Evolutionary conservation across 73 alveolate genomes (phyloP).

Genomic region (Paramecium sexaurelia): DNA sequence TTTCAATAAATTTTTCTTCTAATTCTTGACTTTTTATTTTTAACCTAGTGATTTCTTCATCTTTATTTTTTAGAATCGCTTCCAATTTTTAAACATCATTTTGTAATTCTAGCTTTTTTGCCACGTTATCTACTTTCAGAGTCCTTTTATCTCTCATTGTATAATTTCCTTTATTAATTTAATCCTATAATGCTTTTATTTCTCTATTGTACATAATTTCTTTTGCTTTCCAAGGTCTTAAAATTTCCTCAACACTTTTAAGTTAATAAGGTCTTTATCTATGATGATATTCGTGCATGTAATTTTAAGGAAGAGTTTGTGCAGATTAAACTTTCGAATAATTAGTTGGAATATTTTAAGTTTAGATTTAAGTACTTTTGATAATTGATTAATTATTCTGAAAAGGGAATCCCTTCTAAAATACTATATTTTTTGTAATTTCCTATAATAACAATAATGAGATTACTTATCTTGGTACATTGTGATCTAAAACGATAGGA

Average conservation of each 20-base stretch:
- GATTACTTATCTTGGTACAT: background rate
- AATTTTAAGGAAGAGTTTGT: background rate
- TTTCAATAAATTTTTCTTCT: background rate
- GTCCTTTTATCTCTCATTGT: background rate
- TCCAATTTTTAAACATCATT: background rate
- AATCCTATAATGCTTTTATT: background rate
- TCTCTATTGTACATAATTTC: slow-evolving; percentile 11
- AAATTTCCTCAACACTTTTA: background rate
- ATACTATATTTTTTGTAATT: background rate
- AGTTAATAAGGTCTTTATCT: background rate
- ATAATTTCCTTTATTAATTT: background rate
- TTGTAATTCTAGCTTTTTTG: background rate
- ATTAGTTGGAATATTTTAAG: background rate
- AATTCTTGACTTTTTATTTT: background rate
- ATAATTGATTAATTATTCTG: background rate
- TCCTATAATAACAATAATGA: background rate
- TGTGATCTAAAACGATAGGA: background rate
- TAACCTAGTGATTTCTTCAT: slow-evolving; percentile 3
- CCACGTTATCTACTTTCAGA: background rate
- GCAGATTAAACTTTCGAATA: background rate
- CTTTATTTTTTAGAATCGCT: background rate
- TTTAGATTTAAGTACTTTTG: background rate
- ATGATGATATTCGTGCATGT: background rate
- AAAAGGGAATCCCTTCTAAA: background rate
- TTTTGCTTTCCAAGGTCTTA: slow-evolving; percentile 28